phyloP scores from a whole-genome alignment of 805 yeast species.

The Pichia cabralensis region DNA sequence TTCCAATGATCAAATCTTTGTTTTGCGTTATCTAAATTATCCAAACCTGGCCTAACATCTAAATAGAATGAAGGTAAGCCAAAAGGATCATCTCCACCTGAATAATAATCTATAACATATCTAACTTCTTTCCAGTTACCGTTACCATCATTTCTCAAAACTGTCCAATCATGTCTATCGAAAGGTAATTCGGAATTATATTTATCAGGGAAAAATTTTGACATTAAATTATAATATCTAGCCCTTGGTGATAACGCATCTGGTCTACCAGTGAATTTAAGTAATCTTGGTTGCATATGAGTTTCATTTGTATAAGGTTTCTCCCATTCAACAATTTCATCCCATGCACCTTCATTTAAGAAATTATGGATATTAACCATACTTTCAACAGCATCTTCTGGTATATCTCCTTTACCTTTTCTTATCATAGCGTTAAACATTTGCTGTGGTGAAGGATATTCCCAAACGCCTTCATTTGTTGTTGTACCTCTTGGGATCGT shows the following conservation, averaged over 20 bases:
- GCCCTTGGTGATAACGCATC: conserved; percentile 84
- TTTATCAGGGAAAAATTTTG: conserved; percentile 59
- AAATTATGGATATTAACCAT: conserved; percentile 98
- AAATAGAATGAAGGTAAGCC: conserved; percentile 88
- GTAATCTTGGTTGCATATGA: conserved; percentile 59
- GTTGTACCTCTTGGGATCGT: conserved; percentile 76
- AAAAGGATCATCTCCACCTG: conserved; percentile 81
- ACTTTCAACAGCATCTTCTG: conserved; percentile 90
- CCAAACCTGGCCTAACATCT: conserved; percentile 94
- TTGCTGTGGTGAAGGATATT: conserved; percentile 98
- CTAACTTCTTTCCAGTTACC: conserved; percentile 63
- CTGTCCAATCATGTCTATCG: conserved; percentile 99
- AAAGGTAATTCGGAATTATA: conserved; percentile 82
- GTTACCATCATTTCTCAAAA: conserved; percentile 50
- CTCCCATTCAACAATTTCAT: conserved; percentile 90
- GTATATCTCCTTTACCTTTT: conserved; percentile 85
- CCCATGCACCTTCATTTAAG: conserved; percentile 96
- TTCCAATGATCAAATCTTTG: conserved; percentile 65
- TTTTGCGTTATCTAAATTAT: conserved; percentile 45
- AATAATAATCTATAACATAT: conserved; percentile 88
- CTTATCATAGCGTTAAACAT: conserved; percentile 97
- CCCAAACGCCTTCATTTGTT: conserved; percentile 76
- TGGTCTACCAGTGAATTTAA: conserved; percentile 88
- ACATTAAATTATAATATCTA: conserved; percentile 49
- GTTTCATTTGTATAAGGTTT: conserved; percentile 48